A percentile compares a stretch with the other conserved stretches of the same genome.
These are phyloP conservation scores for Mortierella sp. DNA, from an alignment of 371 early-diverging fungal species.

Conservation along the genomic window DNA sequence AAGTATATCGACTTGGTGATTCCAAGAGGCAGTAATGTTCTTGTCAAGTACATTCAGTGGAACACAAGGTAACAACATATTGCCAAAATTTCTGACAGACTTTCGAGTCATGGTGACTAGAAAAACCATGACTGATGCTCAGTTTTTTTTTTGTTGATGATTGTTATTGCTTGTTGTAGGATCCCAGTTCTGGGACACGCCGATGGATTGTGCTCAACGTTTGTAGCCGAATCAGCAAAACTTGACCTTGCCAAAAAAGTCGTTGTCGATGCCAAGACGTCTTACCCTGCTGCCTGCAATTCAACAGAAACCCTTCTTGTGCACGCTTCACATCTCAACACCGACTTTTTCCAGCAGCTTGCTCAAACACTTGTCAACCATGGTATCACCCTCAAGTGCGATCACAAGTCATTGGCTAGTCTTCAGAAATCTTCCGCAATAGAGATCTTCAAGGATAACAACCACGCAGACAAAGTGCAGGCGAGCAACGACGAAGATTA, in stretches of 20 bases:
- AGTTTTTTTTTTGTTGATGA: conserved; percentile 11
- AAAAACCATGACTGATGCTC: no score
- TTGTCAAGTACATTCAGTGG: conserved; percentile 91
- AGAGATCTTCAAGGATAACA: conserved; percentile 21
- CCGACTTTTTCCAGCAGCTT: conserved; percentile 60
- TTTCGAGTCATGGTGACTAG: no score
- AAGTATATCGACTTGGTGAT: conserved; percentile 94
- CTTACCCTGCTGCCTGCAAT: conserved; percentile 97
- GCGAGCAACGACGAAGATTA: conserved; percentile 67
- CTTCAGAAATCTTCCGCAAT: conserved; percentile 26
- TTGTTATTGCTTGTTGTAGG: conserved; percentile 52
- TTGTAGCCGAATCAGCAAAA: conserved; percentile 86
- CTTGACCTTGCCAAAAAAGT: conserved; percentile 76
- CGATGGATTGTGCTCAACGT: conserved; percentile 94
- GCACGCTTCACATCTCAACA: conserved; percentile 66
- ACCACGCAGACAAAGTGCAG: conserved; percentile 32
- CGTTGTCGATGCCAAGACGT: conserved; percentile 92
- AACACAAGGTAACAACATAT: conserved; percentile 84
- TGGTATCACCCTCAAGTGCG: conserved; percentile 74
- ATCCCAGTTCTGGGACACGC: conserved; percentile 99
- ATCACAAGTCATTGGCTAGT: conserved; percentile 49
- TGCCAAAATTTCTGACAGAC: no score
- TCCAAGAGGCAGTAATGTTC: conserved; percentile 90
- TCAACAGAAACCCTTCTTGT: conserved; percentile 92
- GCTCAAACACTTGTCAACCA: conserved; percentile 64